Base-by-base conservation (phyloP, 2,329 filamentous ascomycete species). In the Pseudonectria buxi region DNA sequence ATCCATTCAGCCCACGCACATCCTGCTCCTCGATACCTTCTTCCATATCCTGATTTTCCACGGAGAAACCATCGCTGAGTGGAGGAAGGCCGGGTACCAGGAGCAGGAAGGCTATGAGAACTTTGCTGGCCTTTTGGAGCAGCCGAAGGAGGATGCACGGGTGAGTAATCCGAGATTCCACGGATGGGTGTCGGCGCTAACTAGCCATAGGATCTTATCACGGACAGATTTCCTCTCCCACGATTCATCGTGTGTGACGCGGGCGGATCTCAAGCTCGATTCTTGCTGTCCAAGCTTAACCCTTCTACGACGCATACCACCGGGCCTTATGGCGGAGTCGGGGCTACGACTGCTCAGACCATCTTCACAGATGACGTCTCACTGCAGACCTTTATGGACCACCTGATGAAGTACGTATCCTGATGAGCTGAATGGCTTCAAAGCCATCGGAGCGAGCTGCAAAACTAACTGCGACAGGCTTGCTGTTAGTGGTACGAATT, bases 21-120 rank as follows among this genome's bases (percentile, higher is more conserved):
- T 96, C 41, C 75, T 98, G 33, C 78, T 98, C 10, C 81, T 98
- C 36, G 92, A 98, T 55, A 96, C 92, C 1, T 98, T 98, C 72
- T 98, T 98, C 76, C 92, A 98, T 61, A 98, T 98, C 43, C 78
- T 98, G 36, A 98, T 98, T 52, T 98, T 96, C 76, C 89, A 98
- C 54, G 92, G 92, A 44, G 90, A 98, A 70, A 96, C 90, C 0
- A 85, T 96, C 62, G 92, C 92, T 1, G 88, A 95, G 59, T 98
- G 92, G 92, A 81, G 89, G 47, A 96, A 98, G 63, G 89, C 89
- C 13, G 92, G 92, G 1, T 98, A 98, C 58, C 92, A 98, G 51
- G 88, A 95, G 3, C 90, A 96, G 62, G 90, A 95, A 58, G 92
- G 92, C 9, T 98, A 98, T 56, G 92, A 96, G 63, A 96, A 95